phyloP scores from a whole-genome alignment of 768 basidiomycete genomes.

The Serendipita sp. region DNA sequence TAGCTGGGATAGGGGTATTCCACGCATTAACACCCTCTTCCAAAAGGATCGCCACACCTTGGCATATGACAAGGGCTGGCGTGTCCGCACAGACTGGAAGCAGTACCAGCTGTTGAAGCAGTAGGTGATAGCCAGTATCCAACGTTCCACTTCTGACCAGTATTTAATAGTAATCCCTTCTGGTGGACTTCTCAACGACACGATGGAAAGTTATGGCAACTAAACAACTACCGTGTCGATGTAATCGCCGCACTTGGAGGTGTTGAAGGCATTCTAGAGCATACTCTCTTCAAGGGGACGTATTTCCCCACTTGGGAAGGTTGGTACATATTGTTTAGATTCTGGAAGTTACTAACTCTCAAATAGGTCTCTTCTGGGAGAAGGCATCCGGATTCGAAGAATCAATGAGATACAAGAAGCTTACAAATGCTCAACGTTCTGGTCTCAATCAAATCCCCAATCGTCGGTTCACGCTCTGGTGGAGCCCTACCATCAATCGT shows the following conservation, averaged over 20 bases:
- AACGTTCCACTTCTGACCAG: slow-evolving; percentile 1
- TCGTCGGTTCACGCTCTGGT: slow-evolving; percentile 98
- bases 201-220: slow-evolving; percentile 89
- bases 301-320: slow-evolving; percentile 98
- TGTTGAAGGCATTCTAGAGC: slow-evolving; percentile 92
- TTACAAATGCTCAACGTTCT: slow-evolving; percentile 96
- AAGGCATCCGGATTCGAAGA: slow-evolving; percentile 95
- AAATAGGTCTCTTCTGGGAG: slow-evolving; percentile 83
- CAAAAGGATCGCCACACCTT: slow-evolving; percentile 97
- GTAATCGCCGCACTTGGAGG: slow-evolving; percentile 96
- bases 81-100: slow-evolving; percentile 95
- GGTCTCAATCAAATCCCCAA: slow-evolving; percentile 98
- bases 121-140: slow-evolving; percentile 27
- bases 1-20: slow-evolving; percentile 97
- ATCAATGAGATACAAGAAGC: slow-evolving; percentile 88
- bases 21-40: slow-evolving; percentile 97
- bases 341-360: slow-evolving; percentile 8
- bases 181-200: slow-evolving; percentile 99
- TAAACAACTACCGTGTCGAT: slow-evolving; percentile 97
- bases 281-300: slow-evolving; percentile 94
- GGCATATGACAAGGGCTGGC: slow-evolving; percentile 98
- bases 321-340: slow-evolving; percentile 16
- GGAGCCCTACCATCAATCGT: slow-evolving; percentile 97
- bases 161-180: slow-evolving; percentile 67
- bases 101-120: slow-evolving; percentile 89